Base-by-base conservation (phyloP, 495 filamentous ascomycete species). In the Aspergillus diversus region DNA sequence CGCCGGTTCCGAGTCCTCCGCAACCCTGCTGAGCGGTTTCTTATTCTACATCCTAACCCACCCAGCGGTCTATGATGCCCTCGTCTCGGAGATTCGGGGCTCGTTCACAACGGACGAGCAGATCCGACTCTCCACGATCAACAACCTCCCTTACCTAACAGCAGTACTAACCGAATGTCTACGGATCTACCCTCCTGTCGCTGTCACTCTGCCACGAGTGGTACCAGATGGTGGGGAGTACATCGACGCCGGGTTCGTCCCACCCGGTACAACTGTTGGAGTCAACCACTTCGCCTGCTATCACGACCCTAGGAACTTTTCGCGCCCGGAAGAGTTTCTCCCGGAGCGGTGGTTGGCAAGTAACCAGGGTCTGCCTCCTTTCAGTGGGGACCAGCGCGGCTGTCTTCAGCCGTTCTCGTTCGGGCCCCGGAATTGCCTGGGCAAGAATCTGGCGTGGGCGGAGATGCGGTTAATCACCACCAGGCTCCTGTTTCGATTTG, bases 1-100 rank as follows among this genome's bases (percentile, higher is more conserved):
- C 5, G 84, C 82, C 0, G 83, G 84, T 0, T 74, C 70, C 39
- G 82, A 84, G 52, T 83, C 84, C 0, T 81, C 83, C 0, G 75
- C 79, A 0, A 85, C 82, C 1, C 70, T 80, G 16, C 70, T 89
- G 6, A 75, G 81, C 0, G 86, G 79, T 0, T 76, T 82, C 11
- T 77, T 78, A 0, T 84, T 77, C 16, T 78, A 82, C 49, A 68
- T 87, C 13, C 66, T 83, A 4, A 60, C 48, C 3, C 73, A 76
- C 17, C 17, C n/a, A 3, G n/a, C 21, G 0, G 21, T 33, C 35
- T 47, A 33, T 1, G 37, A 46, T 13, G 16, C 13, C 21, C 39
- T 49, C 21, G 21, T 33, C 5, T 1, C 21, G 3, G 56, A 59
- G 15, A 33, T 59, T 16, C 56, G 56, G 2, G 42, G 31, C n/a